Evolutionary conservation across 2,329 filamentous ascomycete species (phyloP).

Genomic region (Fusarium acutatum): DNA sequence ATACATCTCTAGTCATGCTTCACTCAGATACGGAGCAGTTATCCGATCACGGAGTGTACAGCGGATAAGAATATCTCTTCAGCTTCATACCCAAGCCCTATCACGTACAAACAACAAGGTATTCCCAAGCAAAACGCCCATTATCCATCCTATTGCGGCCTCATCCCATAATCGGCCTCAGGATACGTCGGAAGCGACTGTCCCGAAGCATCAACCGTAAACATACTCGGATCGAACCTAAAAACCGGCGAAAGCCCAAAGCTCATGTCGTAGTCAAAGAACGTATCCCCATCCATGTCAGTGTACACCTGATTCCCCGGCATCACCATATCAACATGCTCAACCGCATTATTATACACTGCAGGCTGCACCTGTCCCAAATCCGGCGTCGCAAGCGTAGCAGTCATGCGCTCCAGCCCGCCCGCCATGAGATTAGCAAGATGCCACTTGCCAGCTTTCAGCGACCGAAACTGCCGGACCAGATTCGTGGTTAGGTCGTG

Average conservation of each 20-base stretch:
- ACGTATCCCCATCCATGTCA: constrained; percentile 39
- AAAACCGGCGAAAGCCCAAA: constrained; percentile 42
- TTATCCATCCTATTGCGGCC: constrained; percentile 8
- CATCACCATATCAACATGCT: constrained; percentile 26
- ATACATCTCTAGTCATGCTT: not conserved
- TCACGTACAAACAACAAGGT: not conserved
- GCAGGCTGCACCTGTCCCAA: constrained; percentile 2
- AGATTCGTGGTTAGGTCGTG: constrained; percentile 51
- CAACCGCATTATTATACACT: constrained; percentile 18
- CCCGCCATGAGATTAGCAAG: constrained; percentile 59
- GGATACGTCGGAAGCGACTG: constrained; percentile 38
- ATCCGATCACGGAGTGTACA: not conserved
- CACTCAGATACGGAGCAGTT: not conserved
- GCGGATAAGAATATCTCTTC: not conserved
- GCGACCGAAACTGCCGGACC: constrained; percentile 51
- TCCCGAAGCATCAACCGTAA: constrained; percentile 37
- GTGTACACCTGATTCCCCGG: constrained; percentile 33
- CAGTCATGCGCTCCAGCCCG: constrained; percentile 54
- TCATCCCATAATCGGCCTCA: constrained; percentile 35
- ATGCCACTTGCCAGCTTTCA: constrained; percentile 55
- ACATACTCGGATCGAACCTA: constrained; percentile 40
- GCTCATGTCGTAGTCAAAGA: constrained; percentile 44
- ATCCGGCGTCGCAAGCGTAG: constrained; percentile 14
- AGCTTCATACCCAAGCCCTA: not conserved
- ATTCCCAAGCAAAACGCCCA: constrained; percentile 1